Evolutionary conservation across 2,329 filamentous ascomycete genomes (phyloP).

Genomic region (Penicillium thymicola): DNA sequence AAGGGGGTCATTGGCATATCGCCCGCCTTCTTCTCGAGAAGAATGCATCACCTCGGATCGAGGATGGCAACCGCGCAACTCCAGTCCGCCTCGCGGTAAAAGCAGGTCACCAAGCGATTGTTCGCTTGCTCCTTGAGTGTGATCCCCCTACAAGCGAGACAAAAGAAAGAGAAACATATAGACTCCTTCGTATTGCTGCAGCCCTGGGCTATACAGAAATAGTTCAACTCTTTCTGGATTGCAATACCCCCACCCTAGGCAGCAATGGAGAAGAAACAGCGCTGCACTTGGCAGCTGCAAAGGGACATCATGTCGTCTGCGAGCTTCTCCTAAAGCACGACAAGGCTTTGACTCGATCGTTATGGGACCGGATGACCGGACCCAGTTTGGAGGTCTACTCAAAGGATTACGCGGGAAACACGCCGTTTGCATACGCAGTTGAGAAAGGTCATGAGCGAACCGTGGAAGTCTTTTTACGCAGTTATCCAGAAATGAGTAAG

Average conservation of each 20-base stretch:
- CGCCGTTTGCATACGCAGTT: not conserved
- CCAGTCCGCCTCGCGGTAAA: not conserved
- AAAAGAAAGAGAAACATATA: not conserved
- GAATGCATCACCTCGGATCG: not conserved
- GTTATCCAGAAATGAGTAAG: not conserved
- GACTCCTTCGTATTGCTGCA: not conserved
- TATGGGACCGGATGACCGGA: not conserved
- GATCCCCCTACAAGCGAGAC: not conserved
- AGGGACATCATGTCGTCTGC: not conserved
- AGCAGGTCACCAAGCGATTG: not conserved
- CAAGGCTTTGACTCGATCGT: not conserved
- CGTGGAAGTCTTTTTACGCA: not conserved
- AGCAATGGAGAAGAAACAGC: not conserved
- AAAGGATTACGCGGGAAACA: not conserved
- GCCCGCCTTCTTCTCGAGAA: not conserved
- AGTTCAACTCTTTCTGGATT: not conserved
- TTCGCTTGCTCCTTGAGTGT: not conserved
- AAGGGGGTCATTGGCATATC: not conserved
- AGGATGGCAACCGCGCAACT: not conserved
- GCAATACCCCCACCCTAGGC: not conserved
- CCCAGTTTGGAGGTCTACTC: not conserved
- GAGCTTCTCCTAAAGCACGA: not conserved
- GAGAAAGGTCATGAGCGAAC: not conserved
- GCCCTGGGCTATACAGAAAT: not conserved
- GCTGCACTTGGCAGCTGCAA: not conserved